Conservation (phyloP, 139 green algal species). For the Chlorella vulgaris region DNA sequence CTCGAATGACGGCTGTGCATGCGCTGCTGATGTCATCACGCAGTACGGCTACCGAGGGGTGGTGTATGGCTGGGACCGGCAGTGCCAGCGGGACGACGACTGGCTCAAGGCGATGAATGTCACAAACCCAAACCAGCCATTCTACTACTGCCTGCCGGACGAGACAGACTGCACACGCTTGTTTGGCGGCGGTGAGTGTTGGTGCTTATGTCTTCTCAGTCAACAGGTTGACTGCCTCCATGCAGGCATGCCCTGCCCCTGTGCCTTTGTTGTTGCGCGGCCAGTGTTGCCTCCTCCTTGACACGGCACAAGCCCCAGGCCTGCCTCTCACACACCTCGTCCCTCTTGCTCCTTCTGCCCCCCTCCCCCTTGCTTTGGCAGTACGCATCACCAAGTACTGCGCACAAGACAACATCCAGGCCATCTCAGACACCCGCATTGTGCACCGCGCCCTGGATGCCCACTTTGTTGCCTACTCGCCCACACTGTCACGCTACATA, state of each 20-base stretch:
- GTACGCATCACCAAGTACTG: conserved; percentile 44
- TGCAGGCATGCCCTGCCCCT: not conserved
- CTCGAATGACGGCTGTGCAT: too few species aligned
- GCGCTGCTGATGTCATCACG: not conserved
- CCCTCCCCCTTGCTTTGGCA: not conserved
- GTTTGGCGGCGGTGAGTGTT: conserved; percentile 35
- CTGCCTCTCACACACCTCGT: too few species aligned
- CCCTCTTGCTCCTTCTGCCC: too few species aligned
- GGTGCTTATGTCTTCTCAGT: too few species aligned
- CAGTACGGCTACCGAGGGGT: conserved; percentile 39
- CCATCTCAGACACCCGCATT: conserved; percentile 16
- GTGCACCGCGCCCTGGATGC: conserved; percentile 33
- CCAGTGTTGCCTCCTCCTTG: not conserved
- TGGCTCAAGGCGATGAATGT: conserved; percentile 34
- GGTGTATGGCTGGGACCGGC: conserved; percentile 41
- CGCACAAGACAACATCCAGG: conserved; percentile 45
- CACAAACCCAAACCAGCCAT: conserved; percentile 34
- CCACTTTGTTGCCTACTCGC: conserved; percentile 38
- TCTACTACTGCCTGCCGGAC: conserved; percentile 45
- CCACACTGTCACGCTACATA: conserved; percentile 32
- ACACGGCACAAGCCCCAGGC: too few species aligned
- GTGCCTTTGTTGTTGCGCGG: not conserved
- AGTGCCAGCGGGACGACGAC: conserved; percentile 34
- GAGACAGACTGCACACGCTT: conserved; percentile 31
- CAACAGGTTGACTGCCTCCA: too few species aligned